phyloP scores from a whole-genome alignment of 805 yeast species.

The Maudiozyma turicensis region DNA sequence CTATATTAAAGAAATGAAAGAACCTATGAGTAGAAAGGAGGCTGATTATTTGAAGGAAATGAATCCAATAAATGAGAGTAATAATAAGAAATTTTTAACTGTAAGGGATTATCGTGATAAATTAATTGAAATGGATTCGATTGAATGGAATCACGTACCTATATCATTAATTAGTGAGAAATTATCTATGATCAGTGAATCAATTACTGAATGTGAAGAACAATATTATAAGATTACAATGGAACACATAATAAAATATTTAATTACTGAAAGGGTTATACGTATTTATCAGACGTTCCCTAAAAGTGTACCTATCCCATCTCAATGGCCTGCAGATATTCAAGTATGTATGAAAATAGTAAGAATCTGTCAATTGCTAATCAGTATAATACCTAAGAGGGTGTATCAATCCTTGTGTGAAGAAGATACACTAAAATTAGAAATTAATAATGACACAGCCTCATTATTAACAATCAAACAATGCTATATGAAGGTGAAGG shows the following conservation, averaged over 20 bases:
- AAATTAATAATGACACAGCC: neutral
- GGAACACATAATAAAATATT: constrained; percentile 30
- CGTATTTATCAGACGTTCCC: constrained; percentile 34
- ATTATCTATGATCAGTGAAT: constrained; percentile 32
- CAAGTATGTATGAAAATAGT: constrained; percentile 31
- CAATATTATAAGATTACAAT: constrained; percentile 36
- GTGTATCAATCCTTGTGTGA: constrained; percentile 21
- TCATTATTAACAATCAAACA: constrained; percentile 19
- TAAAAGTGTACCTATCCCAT: constrained; percentile 25
- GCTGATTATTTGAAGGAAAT: constrained; percentile 9
- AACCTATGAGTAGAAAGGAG: constrained; percentile 8
- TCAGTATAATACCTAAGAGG: constrained; percentile 41
- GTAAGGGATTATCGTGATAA: constrained; percentile 27
- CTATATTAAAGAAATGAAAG: constrained; percentile 8
- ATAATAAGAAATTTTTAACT: constrained; percentile 16
- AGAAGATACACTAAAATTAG: constrained; percentile 7
- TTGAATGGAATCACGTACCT: constrained; percentile 17
- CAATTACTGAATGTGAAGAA: constrained; percentile 36
- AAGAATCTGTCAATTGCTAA: constrained; percentile 33
- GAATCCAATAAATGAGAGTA: neutral
- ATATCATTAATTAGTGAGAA: constrained; percentile 12
- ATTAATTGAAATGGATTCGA: constrained; percentile 23
- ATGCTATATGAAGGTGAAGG: constrained; percentile 27
- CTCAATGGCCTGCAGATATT: constrained; percentile 23
- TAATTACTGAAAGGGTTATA: constrained; percentile 31